These are phyloP conservation scores for Parmales sp. DNA, from an alignment of 108 stramenopile species.

Conservation along the genomic window DNA sequence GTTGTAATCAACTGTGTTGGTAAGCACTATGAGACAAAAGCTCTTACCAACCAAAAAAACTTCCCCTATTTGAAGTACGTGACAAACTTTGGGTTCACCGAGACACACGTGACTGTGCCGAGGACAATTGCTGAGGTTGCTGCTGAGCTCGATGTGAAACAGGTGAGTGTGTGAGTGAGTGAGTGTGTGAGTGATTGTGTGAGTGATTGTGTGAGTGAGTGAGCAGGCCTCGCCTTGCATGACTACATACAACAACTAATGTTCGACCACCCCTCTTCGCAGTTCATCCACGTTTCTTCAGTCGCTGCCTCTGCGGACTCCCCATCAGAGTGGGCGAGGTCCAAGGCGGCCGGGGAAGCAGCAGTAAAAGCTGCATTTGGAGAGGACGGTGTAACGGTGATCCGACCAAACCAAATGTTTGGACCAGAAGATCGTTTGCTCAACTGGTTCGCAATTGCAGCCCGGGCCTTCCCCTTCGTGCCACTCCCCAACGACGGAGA, in stretches of 20 bases:
- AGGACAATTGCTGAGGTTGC: slow-evolving; percentile 73
- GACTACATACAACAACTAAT: no score
- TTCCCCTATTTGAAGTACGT: slow-evolving; percentile 64
- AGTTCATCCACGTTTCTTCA: slow-evolving; percentile 82
- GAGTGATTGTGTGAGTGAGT: no score
- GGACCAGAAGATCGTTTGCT: slow-evolving; percentile 89
- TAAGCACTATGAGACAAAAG: slow-evolving; percentile 81
- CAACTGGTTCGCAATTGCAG: slow-evolving; percentile 70
- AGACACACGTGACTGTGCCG: slow-evolving; percentile 81
- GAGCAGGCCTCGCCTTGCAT: no score
- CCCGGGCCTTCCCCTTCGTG: slow-evolving; percentile 44
- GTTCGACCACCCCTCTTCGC: no score
- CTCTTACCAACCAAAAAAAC: slow-evolving; percentile 51
- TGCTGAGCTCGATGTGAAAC: slow-evolving; percentile 79
- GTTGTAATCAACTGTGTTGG: slow-evolving; percentile 89
- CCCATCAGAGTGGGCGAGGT: slow-evolving; percentile 71
- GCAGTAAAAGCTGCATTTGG: slow-evolving; percentile 78
- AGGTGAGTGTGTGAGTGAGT: no score
- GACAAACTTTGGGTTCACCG: slow-evolving; percentile 66
- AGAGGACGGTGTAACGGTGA: slow-evolving; percentile 31
- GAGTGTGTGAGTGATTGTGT: no score
- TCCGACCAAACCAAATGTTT: slow-evolving; percentile 86
- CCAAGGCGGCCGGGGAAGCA: slow-evolving; percentile 82
- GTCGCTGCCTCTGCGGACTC: slow-evolving; percentile 61
- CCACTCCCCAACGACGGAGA: slow-evolving; percentile 74